phyloP scores from a whole-genome alignment of 2,329 filamentous ascomycete species.

The Clathrospora elynae region DNA sequence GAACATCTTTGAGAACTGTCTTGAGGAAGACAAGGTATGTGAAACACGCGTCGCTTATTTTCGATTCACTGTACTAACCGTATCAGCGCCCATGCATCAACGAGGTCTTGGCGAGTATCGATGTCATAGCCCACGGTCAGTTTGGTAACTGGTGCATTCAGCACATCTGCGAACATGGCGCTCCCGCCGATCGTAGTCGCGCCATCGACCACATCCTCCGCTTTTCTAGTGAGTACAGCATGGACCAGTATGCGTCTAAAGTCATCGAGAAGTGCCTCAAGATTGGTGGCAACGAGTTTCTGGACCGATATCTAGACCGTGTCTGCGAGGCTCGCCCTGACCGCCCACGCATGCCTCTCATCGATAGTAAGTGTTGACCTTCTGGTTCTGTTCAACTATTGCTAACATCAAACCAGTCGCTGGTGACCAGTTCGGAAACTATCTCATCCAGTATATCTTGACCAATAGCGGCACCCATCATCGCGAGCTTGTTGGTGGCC shows the following conservation, averaged over 20 bases:
- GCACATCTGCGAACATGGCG: conserved; percentile 96
- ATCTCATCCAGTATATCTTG: conserved; percentile 95
- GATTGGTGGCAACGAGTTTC: conserved; percentile 88
- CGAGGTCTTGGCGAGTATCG: conserved; percentile 92
- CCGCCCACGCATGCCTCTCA: conserved; percentile 92
- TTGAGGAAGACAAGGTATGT: conserved; percentile 93
- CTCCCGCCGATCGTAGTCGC: conserved; percentile 85
- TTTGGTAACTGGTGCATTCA: conserved; percentile 99
- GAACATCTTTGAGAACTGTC: conserved; percentile 99
- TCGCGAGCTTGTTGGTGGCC: conserved; percentile 87
- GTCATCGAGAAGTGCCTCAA: conserved; percentile 99
- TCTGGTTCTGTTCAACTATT: neutral
- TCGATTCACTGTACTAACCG: conserved; percentile 6
- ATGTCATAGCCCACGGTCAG: conserved; percentile 94
- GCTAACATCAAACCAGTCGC: conserved; percentile 62
- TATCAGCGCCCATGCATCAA: conserved; percentile 89
- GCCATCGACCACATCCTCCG: conserved; percentile 95
- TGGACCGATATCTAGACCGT: conserved; percentile 88
- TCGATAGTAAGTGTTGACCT: conserved; percentile 69
- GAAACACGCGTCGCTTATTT: neutral
- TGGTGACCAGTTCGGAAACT: conserved; percentile 98
- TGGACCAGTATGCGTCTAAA: conserved; percentile 98
- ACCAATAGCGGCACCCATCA: conserved; percentile 86
- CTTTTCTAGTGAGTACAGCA: conserved; percentile 94
- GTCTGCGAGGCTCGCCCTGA: conserved; percentile 91